These are phyloP conservation scores for Pseudocercospora ulei DNA, from an alignment of 2,329 filamentous ascomycete species.

Conservation along the genomic window DNA sequence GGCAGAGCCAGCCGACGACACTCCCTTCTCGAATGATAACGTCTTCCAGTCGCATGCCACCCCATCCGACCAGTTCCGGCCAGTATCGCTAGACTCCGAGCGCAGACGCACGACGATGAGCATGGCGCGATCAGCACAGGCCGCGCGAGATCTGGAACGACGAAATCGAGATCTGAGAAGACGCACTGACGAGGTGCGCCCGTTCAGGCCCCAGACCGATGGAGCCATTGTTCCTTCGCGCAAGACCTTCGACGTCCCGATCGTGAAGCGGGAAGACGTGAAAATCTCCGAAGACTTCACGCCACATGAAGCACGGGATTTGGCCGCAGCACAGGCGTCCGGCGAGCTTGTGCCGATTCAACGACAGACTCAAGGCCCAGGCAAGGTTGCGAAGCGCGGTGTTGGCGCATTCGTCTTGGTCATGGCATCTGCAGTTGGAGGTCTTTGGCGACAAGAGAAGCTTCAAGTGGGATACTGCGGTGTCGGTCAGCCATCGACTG, in stretches of 20 bases:
- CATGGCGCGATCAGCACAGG: constrained; percentile 26
- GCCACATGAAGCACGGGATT: constrained; percentile 71
- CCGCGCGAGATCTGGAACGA: constrained; percentile 35
- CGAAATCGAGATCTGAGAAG: constrained; percentile 39
- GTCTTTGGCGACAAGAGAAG: constrained; percentile 90
- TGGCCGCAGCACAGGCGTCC: constrained; percentile 56
- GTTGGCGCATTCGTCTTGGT: constrained; percentile 63
- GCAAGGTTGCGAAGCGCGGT: constrained; percentile 47
- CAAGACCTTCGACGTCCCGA: constrained; percentile 51
- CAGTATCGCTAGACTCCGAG: constrained; percentile 48
- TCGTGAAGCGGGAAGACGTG: constrained; percentile 41
- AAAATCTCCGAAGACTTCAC: constrained; percentile 81
- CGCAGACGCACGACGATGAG: constrained; percentile 47
- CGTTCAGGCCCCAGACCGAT: constrained; percentile 45
- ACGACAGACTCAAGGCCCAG: constrained; percentile 37
- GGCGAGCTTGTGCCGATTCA: constrained; percentile 40
- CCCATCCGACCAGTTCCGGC: constrained; percentile 17
- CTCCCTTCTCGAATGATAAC: constrained; percentile 78
- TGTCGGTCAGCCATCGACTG: constrained; percentile 55
- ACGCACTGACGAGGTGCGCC: constrained; percentile 37
- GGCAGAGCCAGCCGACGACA: constrained; percentile 38
- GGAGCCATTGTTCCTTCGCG: constrained; percentile 47
- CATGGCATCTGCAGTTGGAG: constrained; percentile 60
- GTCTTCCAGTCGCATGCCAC: constrained; percentile 58
- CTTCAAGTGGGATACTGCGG: constrained; percentile 93